phyloP scores from a whole-genome alignment of 2,329 filamentous ascomycete species.

The Stachybotrys chartarum region DNA sequence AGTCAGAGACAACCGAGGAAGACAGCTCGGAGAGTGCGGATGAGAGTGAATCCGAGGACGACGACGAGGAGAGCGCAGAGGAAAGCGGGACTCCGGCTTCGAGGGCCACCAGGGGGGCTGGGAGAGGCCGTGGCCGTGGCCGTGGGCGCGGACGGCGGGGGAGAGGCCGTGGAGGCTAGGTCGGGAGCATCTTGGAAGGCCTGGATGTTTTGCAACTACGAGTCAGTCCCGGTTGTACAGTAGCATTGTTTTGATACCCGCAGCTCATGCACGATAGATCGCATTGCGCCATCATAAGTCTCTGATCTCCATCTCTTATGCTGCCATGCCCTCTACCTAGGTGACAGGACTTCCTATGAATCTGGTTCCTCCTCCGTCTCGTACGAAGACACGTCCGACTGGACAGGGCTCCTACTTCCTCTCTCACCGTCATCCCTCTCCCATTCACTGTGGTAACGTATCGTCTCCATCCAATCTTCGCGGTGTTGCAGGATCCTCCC shows the following conservation, averaged over 20 bases:
- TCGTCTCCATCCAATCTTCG: slow-evolving; percentile 29
- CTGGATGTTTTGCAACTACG: neutral
- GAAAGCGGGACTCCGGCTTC: slow-evolving; percentile 30
- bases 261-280: neutral
- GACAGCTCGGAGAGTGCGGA: slow-evolving; percentile 6
- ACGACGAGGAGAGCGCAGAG: slow-evolving; percentile 25
- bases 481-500: slow-evolving; percentile 28
- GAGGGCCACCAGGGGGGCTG: slow-evolving; percentile 26
- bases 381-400: neutral
- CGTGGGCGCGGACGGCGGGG: slow-evolving; percentile 25
- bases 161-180: slow-evolving; percentile 11
- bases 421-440: slow-evolving; percentile 16
- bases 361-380: neutral
- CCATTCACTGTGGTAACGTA: slow-evolving; percentile 34
- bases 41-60: slow-evolving; percentile 9
- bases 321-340: too few relatives aligned
- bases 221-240: neutral
- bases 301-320: too few relatives aligned
- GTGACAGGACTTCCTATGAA: too few relatives aligned
- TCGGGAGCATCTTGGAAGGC: neutral
- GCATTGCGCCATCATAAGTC: too few relatives aligned
- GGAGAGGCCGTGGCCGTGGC: slow-evolving; percentile 22
- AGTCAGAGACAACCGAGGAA: slow-evolving; percentile 23
- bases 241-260: neutral
- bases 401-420: slow-evolving; percentile 1